A percentile compares a stretch with the other conserved stretches of the same genome.
Conservation (phyloP, 2,329 filamentous ascomycete genomes). For the Xylariaceae sp. region DNA sequence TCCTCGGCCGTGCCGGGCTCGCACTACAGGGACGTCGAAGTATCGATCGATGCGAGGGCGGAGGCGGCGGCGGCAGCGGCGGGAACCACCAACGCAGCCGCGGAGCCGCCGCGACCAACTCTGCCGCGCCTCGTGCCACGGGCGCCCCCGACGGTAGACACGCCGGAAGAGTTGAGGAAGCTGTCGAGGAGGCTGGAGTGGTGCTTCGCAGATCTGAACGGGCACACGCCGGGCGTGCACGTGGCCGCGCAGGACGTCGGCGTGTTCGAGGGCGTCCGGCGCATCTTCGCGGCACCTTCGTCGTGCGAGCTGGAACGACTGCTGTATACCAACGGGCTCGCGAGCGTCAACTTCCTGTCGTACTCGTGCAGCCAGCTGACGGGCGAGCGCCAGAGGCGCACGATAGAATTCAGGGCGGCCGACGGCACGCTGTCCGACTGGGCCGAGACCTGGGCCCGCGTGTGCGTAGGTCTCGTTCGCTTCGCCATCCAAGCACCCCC, state of each 20-base stretch:
- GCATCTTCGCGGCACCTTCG: not conserved
- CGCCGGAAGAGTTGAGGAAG: too few relatives aligned
- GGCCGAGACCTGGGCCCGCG: slow-evolving; percentile 14
- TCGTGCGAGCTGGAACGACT: not conserved
- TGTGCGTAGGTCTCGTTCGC: slow-evolving; percentile 14
- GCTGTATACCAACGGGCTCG: not conserved
- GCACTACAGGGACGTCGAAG: not conserved
- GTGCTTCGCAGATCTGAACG: too few relatives aligned
- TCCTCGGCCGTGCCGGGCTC: too few relatives aligned
- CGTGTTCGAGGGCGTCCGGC: not conserved
- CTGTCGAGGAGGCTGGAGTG: too few relatives aligned
- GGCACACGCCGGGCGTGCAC: not conserved
- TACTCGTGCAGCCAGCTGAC: slow-evolving; percentile 1
- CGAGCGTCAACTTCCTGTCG: slow-evolving; percentile 1
- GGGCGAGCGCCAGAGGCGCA: not conserved
- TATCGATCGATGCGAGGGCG: too few relatives aligned
- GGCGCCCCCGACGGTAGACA: too few relatives aligned
- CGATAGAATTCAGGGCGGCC: slow-evolving; percentile 16
- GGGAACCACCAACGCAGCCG: not conserved
- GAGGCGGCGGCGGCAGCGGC: too few relatives aligned
- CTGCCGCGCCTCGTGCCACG: too few relatives aligned
- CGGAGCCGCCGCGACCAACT: too few relatives aligned
- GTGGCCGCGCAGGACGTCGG: not conserved
- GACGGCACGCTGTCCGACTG: slow-evolving; percentile 12
- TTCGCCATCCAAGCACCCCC: slow-evolving; percentile 14